These are phyloP conservation scores for Scedosporium aurantiacum DNA, from an alignment of 2,329 filamentous ascomycete genomes.

Conservation along the genomic window DNA sequence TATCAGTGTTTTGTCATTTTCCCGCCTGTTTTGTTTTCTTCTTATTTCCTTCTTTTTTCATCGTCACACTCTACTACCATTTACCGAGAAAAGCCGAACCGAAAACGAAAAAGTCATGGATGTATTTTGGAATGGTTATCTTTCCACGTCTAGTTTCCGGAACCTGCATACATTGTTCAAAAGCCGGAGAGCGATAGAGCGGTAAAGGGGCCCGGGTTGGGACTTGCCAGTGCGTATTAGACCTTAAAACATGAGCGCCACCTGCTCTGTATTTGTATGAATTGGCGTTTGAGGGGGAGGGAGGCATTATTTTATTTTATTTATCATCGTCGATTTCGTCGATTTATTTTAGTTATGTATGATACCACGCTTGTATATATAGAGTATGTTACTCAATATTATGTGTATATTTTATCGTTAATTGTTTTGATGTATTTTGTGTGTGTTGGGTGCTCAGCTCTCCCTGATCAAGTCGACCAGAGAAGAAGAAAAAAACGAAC, in stretches of 20 bases:
- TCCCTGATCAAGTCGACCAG: too few relatives aligned
- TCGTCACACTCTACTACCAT: background rate
- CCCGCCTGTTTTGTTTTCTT: constrained; percentile 4
- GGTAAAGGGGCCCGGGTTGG: background rate
- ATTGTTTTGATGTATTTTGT: constrained; percentile 10
- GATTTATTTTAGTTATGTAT: background rate
- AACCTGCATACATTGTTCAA: background rate
- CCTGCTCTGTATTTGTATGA: background rate
- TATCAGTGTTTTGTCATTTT: background rate
- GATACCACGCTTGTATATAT: background rate
- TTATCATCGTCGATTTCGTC: background rate
- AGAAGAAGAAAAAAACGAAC: too few relatives aligned
- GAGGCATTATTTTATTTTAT: background rate
- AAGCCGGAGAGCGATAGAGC: background rate
- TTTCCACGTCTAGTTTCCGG: constrained; percentile 1
- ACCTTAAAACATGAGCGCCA: background rate
- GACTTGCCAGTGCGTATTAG: background rate
- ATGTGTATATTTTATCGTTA: background rate
- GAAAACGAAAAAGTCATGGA: background rate
- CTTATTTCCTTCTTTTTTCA: constrained; percentile 8
- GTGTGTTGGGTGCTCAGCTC: constrained; percentile 7
- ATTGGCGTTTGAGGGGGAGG: background rate
- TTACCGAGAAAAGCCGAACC: background rate
- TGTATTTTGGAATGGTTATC: background rate
- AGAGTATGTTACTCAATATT: too few relatives aligned